Base-by-base conservation (phyloP, 2,329 filamentous ascomycete genomes). In the Paecilomyces fulvus region DNA sequence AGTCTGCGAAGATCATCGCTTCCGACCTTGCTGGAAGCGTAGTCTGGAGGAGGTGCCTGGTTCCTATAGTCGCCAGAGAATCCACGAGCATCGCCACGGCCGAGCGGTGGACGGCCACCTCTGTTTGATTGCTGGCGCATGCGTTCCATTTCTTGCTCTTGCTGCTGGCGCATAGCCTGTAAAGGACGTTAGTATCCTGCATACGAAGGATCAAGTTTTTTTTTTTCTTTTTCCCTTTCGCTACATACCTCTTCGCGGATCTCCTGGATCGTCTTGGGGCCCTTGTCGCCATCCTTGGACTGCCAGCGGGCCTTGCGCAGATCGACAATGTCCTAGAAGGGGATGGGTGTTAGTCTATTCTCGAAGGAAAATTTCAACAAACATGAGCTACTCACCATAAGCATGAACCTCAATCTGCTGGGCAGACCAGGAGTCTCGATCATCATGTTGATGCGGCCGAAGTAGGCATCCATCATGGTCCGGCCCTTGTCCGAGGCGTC, bases 231-330 rank as follows among this genome's bases (percentile, higher is more conserved):
- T 25, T 3, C 20, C 51, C 10, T 48, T n/a, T 17, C n/a, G 46
- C 25, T 10, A 74, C 80, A 67, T 77, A 86, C 84, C 75, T 90
- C 87, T 64, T 86, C 87, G 70, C 91, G 89, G 63, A 99, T 89
- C 76, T 97, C 89, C 3, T 91, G 85, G 54, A 99, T 88, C 8
- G 94, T 99, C 85, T 96, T 96, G 58, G 94, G 94, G 37, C 94
- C 94, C 80, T 97, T 97, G 76, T 92, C 88, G 55, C 79, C 77
- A 70, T 95, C 90, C 80, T 96, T 96, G 56, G 90, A 91, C 59
- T 82, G 75, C 94, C 94, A 99, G 70, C 83, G 80, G 54, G 80
- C 78, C 69, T 75, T 84, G 63, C 94, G 87, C 62, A 99, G 80
- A 71, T 99, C 94, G 56, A 95, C 73, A 55, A 96, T 83, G 70